Evolutionary conservation across 305 asterid species (phyloP), one percentile per base, ranked within the genome.

Genomic region (Salvia sclarea): DNA sequence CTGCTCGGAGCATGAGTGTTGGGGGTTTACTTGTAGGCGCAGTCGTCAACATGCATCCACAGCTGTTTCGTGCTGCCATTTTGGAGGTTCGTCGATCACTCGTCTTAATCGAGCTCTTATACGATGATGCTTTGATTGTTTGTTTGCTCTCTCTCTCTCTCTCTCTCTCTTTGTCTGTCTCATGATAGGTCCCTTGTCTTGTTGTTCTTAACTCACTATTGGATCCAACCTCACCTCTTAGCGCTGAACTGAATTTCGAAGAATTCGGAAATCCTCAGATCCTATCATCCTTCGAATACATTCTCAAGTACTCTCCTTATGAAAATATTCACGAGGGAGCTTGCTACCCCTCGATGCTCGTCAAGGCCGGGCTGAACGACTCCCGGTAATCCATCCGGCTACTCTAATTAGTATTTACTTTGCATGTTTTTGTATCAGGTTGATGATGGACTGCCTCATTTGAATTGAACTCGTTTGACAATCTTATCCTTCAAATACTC

Each of bases 231-330:
- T 79, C 89, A 74, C 99, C 99, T 62, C 96, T 94, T 54, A 89
- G n/a, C n/a, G n/a, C 98, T 3, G 71, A 88, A 4, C 64, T 89
- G 82, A 98, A 94, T 70, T 88, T 89, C 7, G 96, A 94, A 83
- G 99, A 94, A 78, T 94, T 89, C 17, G 99, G 98, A 22, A 83
- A 94, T 79, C 99, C 98, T 74, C 84, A 81, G 63, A 72, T 54
- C 7, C 66, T 53, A 35, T 59, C 84, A 0, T 80, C 63, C 77
- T 89, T 89, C 33, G 82, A 88, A 21, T 83, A 84, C 64, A 89
- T 94, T 65, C 76, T 68, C 12, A 87, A 85, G 72, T 87, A 86
- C 85, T 94, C 99, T 57, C 99, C 99, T 7, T 91, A 86, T 7
- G 92, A 91, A 60, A 94, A 94, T 68, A 86, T 91, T 68, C 77